phyloP scores from a whole-genome alignment of 2,329 filamentous ascomycete species.

The Alternaria angustiovoidea region DNA sequence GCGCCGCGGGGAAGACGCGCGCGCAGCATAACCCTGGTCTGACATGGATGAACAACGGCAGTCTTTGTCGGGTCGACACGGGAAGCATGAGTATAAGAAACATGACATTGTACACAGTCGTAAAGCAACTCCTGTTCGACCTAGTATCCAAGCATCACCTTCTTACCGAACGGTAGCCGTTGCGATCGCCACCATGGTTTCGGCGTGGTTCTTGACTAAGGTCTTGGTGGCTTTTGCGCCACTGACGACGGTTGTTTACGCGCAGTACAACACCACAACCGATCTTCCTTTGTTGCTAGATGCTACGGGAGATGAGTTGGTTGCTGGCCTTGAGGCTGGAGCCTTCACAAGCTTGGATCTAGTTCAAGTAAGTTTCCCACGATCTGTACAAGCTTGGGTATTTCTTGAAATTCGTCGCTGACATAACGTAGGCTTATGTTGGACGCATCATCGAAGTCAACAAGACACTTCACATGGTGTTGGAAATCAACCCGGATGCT shows the following conservation, averaged over 20 bases:
- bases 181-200: slow-evolving; percentile 29
- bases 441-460: slow-evolving; percentile 63
- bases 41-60: slow-evolving; percentile 24
- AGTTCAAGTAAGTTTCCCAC: slow-evolving; percentile 45
- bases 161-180: background rate
- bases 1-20: slow-evolving; percentile 17
- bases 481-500: slow-evolving; percentile 65
- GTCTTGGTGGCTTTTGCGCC: slow-evolving; percentile 32
- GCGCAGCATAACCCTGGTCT: slow-evolving; percentile 12
- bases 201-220: slow-evolving; percentile 25
- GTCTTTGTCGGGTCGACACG: slow-evolving; percentile 9
- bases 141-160: background rate
- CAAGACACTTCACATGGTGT: slow-evolving; percentile 59
- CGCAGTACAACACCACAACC: slow-evolving; percentile 19
- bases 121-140: background rate
- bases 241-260: slow-evolving; percentile 23
- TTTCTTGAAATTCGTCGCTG: background rate
- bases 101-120: background rate
- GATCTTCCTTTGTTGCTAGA: slow-evolving; percentile 56
- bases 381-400: background rate
- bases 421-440: slow-evolving; percentile 56
- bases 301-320: slow-evolving; percentile 61
- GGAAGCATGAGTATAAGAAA: slow-evolving; percentile 22
- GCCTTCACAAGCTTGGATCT: slow-evolving; percentile 67
- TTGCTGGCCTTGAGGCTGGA: slow-evolving; percentile 57